Evolutionary conservation across 805 yeast genomes (phyloP), one percentile per base, ranked within the genome.

Genomic region (Saccharomycopsis javanensis): DNA sequence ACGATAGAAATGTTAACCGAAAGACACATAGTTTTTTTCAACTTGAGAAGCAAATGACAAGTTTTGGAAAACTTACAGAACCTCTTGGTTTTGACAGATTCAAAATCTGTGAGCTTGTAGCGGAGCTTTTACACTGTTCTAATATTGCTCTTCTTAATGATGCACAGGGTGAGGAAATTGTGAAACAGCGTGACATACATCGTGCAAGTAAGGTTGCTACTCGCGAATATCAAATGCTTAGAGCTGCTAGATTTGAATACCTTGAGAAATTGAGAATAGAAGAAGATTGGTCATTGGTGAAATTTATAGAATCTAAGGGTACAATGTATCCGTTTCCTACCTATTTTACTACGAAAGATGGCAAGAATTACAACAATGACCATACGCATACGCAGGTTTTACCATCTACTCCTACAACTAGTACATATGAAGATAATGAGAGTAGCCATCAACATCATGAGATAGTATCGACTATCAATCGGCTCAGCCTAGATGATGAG

Each of bases 81-180:
- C 90, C 94, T 1, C 72, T 94, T 23, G 99, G 99, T 0, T 88
- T 92, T 68, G 96, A 91, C 64, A 78, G 91, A 62, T 91, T 94
- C 71, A 88, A 90, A 66, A 80, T 94, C 25, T 84, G 96, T 60
- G 99, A 94, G 71, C 74, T 94, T 55, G 81, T 94, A 53, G 99
- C 99, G 0, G 99, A 94, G 66, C 75, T 94, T 45, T 76, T 94
- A 57, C 99, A 94, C 70, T 94, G 99, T 67, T 89, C 97, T n/a
- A 94, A 94, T 71, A 94, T 94, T 98, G 88, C 86, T 0, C 75
- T 90, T 18, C 77, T 94, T 63, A 94, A 92, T 68, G 89, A 91
- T 51, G 81, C 79, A 45, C 77, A 77, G 55, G 89, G 91, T 56
- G 84, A 88, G 68, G 75, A 75, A 31, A 77, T 88, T 50, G 82